Evolutionary conservation across 441 rosid genomes (phyloP), one percentile per base, ranked within the genome.

Genomic region (Croton setiger): DNA sequence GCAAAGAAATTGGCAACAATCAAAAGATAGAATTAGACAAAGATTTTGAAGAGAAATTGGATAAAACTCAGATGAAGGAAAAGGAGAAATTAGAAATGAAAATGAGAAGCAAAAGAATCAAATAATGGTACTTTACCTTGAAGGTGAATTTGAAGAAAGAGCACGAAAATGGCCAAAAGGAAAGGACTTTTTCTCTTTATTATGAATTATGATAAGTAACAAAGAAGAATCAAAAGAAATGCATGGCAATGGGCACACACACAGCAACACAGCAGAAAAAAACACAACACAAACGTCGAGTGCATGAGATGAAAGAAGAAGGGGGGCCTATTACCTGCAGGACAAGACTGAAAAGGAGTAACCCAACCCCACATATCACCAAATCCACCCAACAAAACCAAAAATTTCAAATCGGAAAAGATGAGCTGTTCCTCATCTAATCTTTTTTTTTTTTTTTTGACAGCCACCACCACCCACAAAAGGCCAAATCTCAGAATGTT

Each of bases 401-500:
- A 76, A 68, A 53, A 68, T 39, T 45, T 64, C 58, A 36, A 51
- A 73, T 81, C 66, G 78, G 78, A 82, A 39, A 81, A 78, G 80
- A 84, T 84, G 88, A 81, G 88, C 72, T 82, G 90, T 82, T 84
- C 71, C 79, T 84, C 86, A 72, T 80, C 82, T 68, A 59, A 59
- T 60, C 41, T 27, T 27, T 27, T 27, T 68, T 75, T 83, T 80
- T 27, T 27, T 27, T 27, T 68, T 75, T 83, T 80, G 85, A 82
- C 79, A 80, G 82, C 84, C 78, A 81, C 86, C 84, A 69, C 70
- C 72, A 61, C 78, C 74, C 85, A 79, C 75, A 81, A 77, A 87
- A 87, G 75, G 80, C 89, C 88, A 86, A 83, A 85, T 72, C 81
- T 71, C 74, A 83, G 85, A 83, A 83, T 84, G 87, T 86, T 85